Evolutionary conservation across 768 basidiomycete species (phyloP), one percentile per base, ranked within the genome.

Genomic region (Kwoniella newhampshirensis): DNA sequence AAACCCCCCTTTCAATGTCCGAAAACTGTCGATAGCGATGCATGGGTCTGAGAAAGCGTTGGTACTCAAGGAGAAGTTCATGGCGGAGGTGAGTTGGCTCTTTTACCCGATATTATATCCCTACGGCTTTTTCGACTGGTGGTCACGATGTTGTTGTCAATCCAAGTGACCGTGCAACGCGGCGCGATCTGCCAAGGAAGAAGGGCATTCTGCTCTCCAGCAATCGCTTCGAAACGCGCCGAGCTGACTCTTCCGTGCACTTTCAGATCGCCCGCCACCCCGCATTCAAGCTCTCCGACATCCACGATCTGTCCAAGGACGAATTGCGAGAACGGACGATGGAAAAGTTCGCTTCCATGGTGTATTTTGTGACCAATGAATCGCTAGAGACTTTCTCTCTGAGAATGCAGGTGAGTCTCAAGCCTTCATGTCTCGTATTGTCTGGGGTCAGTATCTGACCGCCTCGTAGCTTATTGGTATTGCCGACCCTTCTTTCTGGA

Each of bases 401-500:
- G 25, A 68, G 79, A 7, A 76, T 80, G 75, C 75, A 79, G 68
- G 63, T 79, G 55, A 67, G 78, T 54, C n/a, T n/a, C 2, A 15
- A 18, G 17, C 28, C 32, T 28, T 28, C 11, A n/a, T 17, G 9
- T 30, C 20, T 37, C 27, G 11, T 2, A 41, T 11, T 15, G 30
- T 0, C 26, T 13, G 35, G 25, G 47, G 32, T 36, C 27, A 39
- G 27, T 20, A 18, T 32, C 32, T 36, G 4, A 28, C 32, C 23
- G 7, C 36, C 35, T 32, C 32, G 8, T 40, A 70, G 66, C 61
- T 76, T 12, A 70, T 75, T 20, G 68, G 73, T 13, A 71, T 77
- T 44, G 76, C 76, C 26, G 79, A 80, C 56, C 79, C 78, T 0
- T 68, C 63, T 0, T 79, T 79, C 70, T 79, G 77, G 78, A 79